phyloP scores from a whole-genome alignment of 495 filamentous ascomycete species.

The Aspergillus wentii region DNA sequence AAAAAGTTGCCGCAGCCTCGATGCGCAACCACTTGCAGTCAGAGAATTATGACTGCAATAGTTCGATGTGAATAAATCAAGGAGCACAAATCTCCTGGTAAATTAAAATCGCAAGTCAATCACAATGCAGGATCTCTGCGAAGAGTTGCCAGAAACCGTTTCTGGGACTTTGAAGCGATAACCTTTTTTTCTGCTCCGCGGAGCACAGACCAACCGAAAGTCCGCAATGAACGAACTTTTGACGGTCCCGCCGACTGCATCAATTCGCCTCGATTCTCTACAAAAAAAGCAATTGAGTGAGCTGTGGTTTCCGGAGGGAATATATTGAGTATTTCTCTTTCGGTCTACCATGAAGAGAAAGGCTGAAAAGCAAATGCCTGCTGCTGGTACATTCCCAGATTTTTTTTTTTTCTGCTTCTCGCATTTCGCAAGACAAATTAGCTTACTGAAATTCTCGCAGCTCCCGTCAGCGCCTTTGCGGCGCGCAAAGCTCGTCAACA shows the following conservation, averaged over 20 bases:
- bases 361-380: slow-evolving; percentile 35
- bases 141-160: slow-evolving; percentile 2
- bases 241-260: slow-evolving; percentile 2
- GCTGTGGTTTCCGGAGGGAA: too few species aligned
- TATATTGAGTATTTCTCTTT: too few species aligned
- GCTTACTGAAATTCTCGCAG: slow-evolving; percentile 14
- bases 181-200: slow-evolving; percentile 42
- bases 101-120: background rate
- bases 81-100: background rate
- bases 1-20: slow-evolving; percentile 1
- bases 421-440: background rate
- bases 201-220: slow-evolving; percentile 40
- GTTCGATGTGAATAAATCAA: background rate
- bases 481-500: slow-evolving; percentile 45
- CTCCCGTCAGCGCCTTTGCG: slow-evolving; percentile 41
- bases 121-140: background rate
- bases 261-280: too few species aligned
- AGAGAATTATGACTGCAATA: background rate
- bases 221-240: slow-evolving; percentile 15
- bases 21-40: slow-evolving; percentile 4
- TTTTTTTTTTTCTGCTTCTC: background rate
- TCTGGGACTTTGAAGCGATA: slow-evolving; percentile 12
- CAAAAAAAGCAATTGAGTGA: too few species aligned
- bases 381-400: slow-evolving; percentile 23
- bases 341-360: slow-evolving; percentile 43